Conservation (phyloP, 441 rosid genomes). For the Populus trichocarpa region DNA sequence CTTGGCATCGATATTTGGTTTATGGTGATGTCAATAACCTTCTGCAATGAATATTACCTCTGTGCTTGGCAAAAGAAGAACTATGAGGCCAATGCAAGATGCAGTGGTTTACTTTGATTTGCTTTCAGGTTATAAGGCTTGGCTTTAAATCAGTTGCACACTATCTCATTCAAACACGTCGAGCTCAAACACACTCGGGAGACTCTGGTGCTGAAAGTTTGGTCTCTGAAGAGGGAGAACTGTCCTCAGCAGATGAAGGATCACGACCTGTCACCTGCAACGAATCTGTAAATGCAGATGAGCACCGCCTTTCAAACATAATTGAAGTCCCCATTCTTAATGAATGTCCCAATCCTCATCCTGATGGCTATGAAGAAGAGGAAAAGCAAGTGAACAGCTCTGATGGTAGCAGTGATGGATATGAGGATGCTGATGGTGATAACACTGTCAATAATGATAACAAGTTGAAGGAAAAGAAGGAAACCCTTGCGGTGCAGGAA, state of each 20-base stretch:
- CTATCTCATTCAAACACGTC: conserved; percentile 61
- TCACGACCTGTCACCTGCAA: not conserved
- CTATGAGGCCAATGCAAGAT: not conserved
- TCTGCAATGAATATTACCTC: not conserved
- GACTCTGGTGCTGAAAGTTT: conserved; percentile 6
- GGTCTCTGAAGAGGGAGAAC: conserved; percentile 8
- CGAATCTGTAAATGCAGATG: conserved; percentile 2
- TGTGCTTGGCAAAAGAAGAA: not conserved
- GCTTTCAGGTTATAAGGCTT: conserved; percentile 44
- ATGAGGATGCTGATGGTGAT: not conserved
- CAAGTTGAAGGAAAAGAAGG: not conserved
- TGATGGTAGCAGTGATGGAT: not conserved
- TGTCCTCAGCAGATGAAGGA: not conserved
- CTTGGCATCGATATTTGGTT: not conserved
- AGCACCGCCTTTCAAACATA: not conserved
- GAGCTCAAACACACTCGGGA: conserved; percentile 5
- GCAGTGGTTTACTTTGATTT: conserved; percentile 4
- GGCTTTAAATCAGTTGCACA: conserved; percentile 92
- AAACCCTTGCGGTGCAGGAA: not conserved
- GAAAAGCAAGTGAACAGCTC: not conserved
- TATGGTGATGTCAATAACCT: not conserved
- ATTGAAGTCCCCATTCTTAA: not conserved
- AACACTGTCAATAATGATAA: not conserved
- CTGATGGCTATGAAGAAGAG: conserved; percentile 7
- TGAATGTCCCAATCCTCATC: not conserved